Evolutionary conservation across 2,329 filamentous ascomycete species (phyloP), one percentile per base, ranked within the genome.

Genomic region (Aspergillus terreus): DNA sequence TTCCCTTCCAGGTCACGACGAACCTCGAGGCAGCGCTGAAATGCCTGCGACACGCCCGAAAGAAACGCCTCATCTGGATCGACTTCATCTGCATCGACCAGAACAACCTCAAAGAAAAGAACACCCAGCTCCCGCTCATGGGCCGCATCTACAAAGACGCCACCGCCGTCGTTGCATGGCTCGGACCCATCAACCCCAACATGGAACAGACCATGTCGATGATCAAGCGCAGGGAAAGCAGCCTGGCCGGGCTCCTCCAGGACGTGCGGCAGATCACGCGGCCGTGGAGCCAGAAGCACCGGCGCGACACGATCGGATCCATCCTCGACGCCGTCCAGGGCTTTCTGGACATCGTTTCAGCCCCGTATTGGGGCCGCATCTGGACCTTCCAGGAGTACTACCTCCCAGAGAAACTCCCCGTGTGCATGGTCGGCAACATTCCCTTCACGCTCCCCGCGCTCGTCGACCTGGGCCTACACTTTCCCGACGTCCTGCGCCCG

Each of bases 321-420:
- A 44, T 45, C 9, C 30, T 45, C 17, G 41, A 45, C 41, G 47
- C 47, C 12, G n/a, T 42, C 40, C 15, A 50, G 23, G 33, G 42
- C 12, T 38, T 44, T 21, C 15, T 42, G 15, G 40, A 42, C 15
- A 42, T 42, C 40, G 40, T 42, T 4, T 42, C 40, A 9, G 47
- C 42, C 21, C 38, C 44, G 19, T 53, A 53, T 44, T 53, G 51
- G 51, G 21, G 27, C 9, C 51, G 51, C 10, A 35, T 53, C 3
- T 53, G 51, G 51, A 53, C 51, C 4, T 53, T 50, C 44, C 51
- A 53, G 43, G 51, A 53, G 43, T 53, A 50, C 21, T 41, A 44
- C 23, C 47, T 50, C 3, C 43, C 51, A 4, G n/a, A 5, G 4
- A 15, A 30, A 2, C 21, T 43, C 9, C 51, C 51, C 12, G 27